Percentiles rank a stretch among this genome's conserved stretches.
phyloP scores from a whole-genome alignment of 1,284 basidiomycete species.

The Ganoderma lingzhi region DNA sequence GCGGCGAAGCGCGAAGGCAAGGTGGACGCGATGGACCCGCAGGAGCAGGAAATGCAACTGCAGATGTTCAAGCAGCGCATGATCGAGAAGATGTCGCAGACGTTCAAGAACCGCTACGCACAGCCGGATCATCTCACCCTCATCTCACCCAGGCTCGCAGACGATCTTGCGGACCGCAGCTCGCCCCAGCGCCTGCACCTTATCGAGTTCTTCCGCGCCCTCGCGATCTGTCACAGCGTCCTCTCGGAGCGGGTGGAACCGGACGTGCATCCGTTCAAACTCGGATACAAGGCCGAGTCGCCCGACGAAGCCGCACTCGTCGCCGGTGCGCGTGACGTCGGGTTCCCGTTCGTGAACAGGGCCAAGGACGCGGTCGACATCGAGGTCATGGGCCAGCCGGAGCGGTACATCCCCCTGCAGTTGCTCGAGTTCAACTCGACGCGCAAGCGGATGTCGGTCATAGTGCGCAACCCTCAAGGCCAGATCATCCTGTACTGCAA shows the following conservation, averaged over 20 bases:
- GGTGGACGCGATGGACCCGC: slow-evolving; percentile 68
- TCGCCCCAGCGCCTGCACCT: slow-evolving; percentile 74
- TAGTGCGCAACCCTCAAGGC: slow-evolving; percentile 87
- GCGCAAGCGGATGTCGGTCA: slow-evolving; percentile 93
- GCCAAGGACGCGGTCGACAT: slow-evolving; percentile 84
- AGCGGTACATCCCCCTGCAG: slow-evolving; percentile 83
- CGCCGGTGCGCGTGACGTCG: slow-evolving; percentile 89
- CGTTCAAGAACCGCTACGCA: slow-evolving; percentile 92
- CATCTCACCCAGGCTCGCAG: slow-evolving; percentile 85
- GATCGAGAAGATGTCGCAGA: slow-evolving; percentile 76
- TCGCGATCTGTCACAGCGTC: slow-evolving; percentile 94
- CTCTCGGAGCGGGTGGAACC: slow-evolving; percentile 81
- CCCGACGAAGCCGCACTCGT: slow-evolving; percentile 97
- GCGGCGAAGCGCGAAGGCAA: slow-evolving; percentile 86
- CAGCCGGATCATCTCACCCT: slow-evolving; percentile 88
- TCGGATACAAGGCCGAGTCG: slow-evolving; percentile 96
- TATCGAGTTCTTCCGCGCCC: slow-evolving; percentile 88
- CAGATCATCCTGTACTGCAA: slow-evolving; percentile 90
- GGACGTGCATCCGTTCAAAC: slow-evolving; percentile 64
- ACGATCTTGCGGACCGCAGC: slow-evolving; percentile 72
- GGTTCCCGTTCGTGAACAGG: slow-evolving; percentile 90
- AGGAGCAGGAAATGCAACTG: slow-evolving; percentile 76
- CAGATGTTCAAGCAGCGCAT: slow-evolving; percentile 78
- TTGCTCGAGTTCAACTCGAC: slow-evolving; percentile 94
- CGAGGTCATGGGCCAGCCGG: slow-evolving; percentile 90